Evolutionary conservation across 179 eudicot genomes (phyloP).

Genomic region (Corrigiola litoralis): DNA sequence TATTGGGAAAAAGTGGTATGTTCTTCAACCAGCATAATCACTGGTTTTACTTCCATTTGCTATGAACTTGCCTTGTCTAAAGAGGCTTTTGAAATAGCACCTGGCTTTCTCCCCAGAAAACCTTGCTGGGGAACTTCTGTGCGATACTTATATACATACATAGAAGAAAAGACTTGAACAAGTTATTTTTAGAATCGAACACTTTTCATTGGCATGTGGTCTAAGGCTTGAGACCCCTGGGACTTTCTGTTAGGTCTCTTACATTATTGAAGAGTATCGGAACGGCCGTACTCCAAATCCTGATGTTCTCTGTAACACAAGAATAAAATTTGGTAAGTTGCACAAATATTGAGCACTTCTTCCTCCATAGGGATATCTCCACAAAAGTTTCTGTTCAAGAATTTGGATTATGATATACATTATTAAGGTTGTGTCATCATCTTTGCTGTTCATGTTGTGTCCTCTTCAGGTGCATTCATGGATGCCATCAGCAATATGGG

Average conservation of each 20-base stretch:
- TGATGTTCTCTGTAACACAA: slow-evolving; percentile 92
- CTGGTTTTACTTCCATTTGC: neutral
- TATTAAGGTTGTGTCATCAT: neutral
- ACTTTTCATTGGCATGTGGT: slow-evolving; percentile 12
- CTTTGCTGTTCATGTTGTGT: neutral
- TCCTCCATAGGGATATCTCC: too few species aligned
- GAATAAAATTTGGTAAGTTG: slow-evolving; percentile 86
- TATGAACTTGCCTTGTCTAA: neutral
- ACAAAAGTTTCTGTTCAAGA: neutral
- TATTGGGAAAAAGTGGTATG: slow-evolving; percentile 94
- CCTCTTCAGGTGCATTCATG: slow-evolving; percentile 73
- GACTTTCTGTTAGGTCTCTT: slow-evolving; percentile 65
- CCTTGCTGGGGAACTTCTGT: neutral
- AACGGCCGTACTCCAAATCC: slow-evolving; percentile 97
- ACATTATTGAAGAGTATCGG: slow-evolving; percentile 83
- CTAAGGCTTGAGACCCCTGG: slow-evolving; percentile 22
- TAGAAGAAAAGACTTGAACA: neutral
- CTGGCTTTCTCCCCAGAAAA: neutral
- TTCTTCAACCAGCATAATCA: neutral
- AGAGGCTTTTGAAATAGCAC: neutral
- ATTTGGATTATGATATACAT: neutral
- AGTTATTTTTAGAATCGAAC: neutral
- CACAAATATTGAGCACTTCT: neutral
- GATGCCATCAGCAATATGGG: slow-evolving; percentile 71
- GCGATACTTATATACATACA: neutral